These are phyloP conservation scores for Phytopythium mirpurense DNA, from an alignment of 352 stramenopile species.

Conservation along the genomic window DNA sequence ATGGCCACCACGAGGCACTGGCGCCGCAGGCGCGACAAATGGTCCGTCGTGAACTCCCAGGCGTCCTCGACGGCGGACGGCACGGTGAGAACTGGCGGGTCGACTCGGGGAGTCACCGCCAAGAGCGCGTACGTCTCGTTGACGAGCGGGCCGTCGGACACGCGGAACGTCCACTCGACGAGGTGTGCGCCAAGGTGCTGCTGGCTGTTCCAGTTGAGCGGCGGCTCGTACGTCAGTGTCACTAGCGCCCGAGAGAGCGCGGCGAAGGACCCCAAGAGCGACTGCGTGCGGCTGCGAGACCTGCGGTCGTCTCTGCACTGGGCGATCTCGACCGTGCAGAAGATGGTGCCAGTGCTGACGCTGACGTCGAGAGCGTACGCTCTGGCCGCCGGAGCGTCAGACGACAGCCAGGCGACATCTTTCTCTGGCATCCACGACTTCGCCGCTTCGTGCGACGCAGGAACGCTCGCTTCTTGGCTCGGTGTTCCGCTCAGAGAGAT, in stretches of 20 bases:
- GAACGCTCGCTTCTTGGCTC: conserved; percentile 1
- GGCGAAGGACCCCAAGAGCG: conserved; percentile 1
- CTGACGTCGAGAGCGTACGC: conserved; percentile 15
- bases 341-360: conserved; percentile 17
- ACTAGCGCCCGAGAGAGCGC: background rate
- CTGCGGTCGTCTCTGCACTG: conserved; percentile 7
- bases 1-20: conserved; percentile 34
- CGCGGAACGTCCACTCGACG: conserved; percentile 43
- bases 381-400: background rate
- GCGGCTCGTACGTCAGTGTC: conserved; percentile 28
- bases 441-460: background rate
- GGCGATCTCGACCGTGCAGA: conserved; percentile 3
- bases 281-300: conserved; percentile 16
- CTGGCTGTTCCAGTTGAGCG: conserved; percentile 50
- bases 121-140: conserved; percentile 29
- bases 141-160: conserved; percentile 15
- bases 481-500: conserved; percentile 17
- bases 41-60: conserved; percentile 29
- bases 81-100: conserved; percentile 45
- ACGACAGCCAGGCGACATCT: background rate
- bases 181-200: conserved; percentile 14
- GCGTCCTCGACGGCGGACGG: conserved; percentile 17
- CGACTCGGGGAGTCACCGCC: conserved; percentile 21
- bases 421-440: background rate
- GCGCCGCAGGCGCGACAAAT: conserved; percentile 32